Conservation (phyloP, 257 asterid species). For the Plantago elongata region DNA sequence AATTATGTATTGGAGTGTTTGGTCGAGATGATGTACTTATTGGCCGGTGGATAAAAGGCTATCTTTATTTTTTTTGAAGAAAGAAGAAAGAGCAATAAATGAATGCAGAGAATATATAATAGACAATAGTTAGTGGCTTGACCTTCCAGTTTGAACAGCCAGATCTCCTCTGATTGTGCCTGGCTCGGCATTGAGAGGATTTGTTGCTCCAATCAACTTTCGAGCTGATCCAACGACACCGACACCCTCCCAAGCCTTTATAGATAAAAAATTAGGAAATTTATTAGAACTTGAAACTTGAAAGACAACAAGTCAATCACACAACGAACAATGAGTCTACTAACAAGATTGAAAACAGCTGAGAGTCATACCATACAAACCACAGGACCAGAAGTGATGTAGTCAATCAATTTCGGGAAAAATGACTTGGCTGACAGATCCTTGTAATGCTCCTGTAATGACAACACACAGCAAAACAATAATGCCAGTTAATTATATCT, state of each 20-base stretch:
- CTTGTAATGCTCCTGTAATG: conserved; percentile 76
- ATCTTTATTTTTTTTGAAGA: too few species aligned
- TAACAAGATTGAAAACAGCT: neutral
- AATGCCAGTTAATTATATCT: neutral
- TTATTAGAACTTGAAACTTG: conserved; percentile 4
- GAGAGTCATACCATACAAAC: conserved; percentile 71
- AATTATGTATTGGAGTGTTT: neutral
- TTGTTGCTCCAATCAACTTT: conserved; percentile 85
- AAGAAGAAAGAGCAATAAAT: neutral
- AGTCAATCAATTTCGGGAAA: conserved; percentile 75
- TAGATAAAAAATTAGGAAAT: conserved; percentile 9
- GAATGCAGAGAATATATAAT: neutral
- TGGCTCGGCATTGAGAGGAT: conserved; percentile 93
- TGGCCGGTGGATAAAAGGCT: too few species aligned
- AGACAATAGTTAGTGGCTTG: conserved; percentile 7
- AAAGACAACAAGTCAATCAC: neutral
- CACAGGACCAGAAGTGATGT: conserved; percentile 93
- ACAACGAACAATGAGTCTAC: neutral
- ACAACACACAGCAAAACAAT: neutral
- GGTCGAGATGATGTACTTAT: too few species aligned
- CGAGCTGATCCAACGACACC: conserved; percentile 96
- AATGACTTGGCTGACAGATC: conserved; percentile 75
- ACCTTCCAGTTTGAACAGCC: conserved; percentile 98
- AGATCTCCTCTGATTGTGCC: conserved; percentile 98
- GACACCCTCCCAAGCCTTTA: conserved; percentile 94